Evolutionary conservation across 192 early-diverging fungal genomes (phyloP).

Genomic region (Gigaspora rosea): DNA sequence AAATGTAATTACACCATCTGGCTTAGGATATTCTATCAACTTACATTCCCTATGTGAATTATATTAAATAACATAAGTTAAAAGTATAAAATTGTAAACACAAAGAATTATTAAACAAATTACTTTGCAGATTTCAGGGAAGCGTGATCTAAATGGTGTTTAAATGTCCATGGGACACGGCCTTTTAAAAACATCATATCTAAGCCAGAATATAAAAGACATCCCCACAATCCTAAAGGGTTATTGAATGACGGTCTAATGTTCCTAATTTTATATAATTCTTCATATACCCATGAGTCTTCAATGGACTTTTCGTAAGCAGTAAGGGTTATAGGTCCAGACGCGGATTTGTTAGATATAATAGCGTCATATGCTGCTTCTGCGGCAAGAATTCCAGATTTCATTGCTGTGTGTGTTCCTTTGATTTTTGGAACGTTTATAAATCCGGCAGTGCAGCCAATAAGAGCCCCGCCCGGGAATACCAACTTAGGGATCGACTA

Average conservation of each 20-base stretch:
- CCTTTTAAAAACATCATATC: constrained; percentile 91
- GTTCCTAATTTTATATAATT: constrained; percentile 91
- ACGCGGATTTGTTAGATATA: constrained; percentile 47
- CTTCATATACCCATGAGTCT: constrained; percentile 88
- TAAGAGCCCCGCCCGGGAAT: constrained; percentile 93
- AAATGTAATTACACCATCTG: constrained; percentile 93
- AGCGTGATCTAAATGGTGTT: constrained; percentile 84
- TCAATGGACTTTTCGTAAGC: constrained; percentile 82
- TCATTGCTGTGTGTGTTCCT: constrained; percentile 99
- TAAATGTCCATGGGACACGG: constrained; percentile 90
- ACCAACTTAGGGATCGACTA: constrained; percentile 86
- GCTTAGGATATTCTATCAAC: constrained; percentile 95
- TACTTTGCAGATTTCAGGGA: constrained; percentile 70
- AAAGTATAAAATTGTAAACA: neutral
- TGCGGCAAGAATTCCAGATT: constrained; percentile 94
- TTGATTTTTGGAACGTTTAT: constrained; percentile 99
- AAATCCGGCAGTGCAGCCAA: constrained; percentile 96
- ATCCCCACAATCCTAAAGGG: constrained; percentile 84
- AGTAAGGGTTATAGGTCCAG: constrained; percentile 66
- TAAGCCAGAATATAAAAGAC: constrained; percentile 83
- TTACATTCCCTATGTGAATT: constrained; percentile 52
- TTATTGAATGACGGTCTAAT: constrained; percentile 91
- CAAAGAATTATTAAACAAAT: constrained; percentile 3
- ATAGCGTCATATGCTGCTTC: constrained; percentile 85
- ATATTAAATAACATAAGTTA: constrained; percentile 3